Conservation (phyloP, 129 eudicot genomes). For the Mikania micrantha region DNA sequence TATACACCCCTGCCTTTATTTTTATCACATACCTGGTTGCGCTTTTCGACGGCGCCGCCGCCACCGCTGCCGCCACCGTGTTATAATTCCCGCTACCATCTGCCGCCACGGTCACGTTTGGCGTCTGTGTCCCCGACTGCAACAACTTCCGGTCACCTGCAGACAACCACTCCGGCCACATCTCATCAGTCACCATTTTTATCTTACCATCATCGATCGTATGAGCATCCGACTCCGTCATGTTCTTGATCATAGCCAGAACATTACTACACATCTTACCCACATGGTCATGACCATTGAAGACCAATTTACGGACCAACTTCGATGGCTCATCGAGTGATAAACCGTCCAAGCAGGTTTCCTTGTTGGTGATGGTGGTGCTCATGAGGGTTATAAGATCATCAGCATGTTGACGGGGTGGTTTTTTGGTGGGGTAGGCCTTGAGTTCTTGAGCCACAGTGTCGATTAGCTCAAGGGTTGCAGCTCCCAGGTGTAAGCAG, state of each 20-base stretch:
- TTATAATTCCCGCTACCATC: background rate
- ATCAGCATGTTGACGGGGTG: background rate
- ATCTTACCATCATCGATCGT: background rate
- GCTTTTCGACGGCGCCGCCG: background rate
- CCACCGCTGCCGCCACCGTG: background rate
- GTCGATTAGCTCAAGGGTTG: background rate
- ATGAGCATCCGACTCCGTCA: background rate
- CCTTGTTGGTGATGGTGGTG: constrained; percentile 5
- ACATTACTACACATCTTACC: constrained; percentile 9
- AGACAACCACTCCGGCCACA: constrained; percentile 6
- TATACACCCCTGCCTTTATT: constrained; percentile 1
- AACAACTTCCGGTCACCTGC: constrained; percentile 4
- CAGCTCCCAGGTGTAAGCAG: background rate
- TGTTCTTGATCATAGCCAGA: background rate
- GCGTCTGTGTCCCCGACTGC: constrained; percentile 3
- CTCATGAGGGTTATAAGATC: background rate
- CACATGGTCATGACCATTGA: background rate
- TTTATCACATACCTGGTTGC: background rate
- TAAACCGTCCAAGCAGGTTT: constrained; percentile 5
- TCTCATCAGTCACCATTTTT: background rate
- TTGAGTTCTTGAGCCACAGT: background rate
- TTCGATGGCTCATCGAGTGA: background rate
- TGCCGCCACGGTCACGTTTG: background rate
- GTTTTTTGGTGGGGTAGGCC: background rate
- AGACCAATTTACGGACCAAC: background rate